Conservation (phyloP, 1,284 basidiomycete species). For the Exsudoporus floridanus region DNA sequence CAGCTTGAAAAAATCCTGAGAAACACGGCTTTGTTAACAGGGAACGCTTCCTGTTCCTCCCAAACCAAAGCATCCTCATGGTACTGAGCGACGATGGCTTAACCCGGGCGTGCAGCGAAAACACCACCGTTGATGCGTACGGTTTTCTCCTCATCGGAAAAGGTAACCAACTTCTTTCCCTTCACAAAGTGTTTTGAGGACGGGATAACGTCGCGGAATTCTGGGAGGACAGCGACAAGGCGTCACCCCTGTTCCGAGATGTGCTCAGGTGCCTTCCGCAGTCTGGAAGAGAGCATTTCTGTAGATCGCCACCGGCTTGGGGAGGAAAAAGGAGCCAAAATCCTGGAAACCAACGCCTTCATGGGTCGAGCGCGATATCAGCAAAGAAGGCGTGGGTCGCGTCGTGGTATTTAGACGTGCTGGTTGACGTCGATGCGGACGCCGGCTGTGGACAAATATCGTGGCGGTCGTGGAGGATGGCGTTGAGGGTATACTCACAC, state of each 20-base stretch:
- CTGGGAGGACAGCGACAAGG: constrained; percentile 32
- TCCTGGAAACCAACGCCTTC: constrained; percentile 31
- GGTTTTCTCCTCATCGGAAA: constrained; percentile 4
- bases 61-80: constrained; percentile 38
- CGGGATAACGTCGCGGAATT: constrained; percentile 16
- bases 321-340: constrained; percentile 21
- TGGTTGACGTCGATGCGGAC: too few relatives aligned
- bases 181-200: constrained; percentile 12
- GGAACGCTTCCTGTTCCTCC: constrained; percentile 28
- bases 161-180: not conserved
- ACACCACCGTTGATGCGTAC: constrained; percentile 18
- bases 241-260: constrained; percentile 24
- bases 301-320: constrained; percentile 3
- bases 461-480: constrained; percentile 38
- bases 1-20: constrained; percentile 24
- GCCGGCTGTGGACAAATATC: not conserved
- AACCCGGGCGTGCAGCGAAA: constrained; percentile 27
- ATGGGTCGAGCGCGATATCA: constrained; percentile 82
- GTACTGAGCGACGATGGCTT: constrained; percentile 14
- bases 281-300: not conserved
- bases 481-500: too few relatives aligned
- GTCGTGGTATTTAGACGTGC: constrained; percentile 42
- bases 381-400: constrained; percentile 91
- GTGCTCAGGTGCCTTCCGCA: not conserved
- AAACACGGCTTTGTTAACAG: constrained; percentile 5